A percentile compares a stretch with the other conserved stretches of the same genome.
Evolutionary conservation across 2,329 filamentous ascomycete genomes (phyloP).

Genomic region (Neofusicoccum cordaticola): DNA sequence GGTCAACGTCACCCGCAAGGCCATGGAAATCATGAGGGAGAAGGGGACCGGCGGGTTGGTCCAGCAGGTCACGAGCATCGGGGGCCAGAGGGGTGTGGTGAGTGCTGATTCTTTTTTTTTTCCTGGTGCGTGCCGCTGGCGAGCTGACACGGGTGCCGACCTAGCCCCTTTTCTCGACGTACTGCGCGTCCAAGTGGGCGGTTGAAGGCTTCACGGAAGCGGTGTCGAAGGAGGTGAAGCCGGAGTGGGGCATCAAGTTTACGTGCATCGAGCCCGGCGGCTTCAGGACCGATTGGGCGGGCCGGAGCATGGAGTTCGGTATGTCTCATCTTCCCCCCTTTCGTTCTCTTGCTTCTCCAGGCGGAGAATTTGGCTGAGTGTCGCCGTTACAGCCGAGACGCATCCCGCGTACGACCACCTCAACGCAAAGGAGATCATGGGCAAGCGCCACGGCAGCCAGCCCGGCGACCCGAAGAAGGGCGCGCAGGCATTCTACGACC

Average conservation of each 20-base stretch:
- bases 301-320: conserved; percentile 40
- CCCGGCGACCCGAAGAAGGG: conserved; percentile 52
- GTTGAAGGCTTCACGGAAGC: conserved; percentile 50
- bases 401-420: conserved; percentile 50
- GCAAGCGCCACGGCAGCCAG: conserved; percentile 42
- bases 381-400: neutral
- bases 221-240: conserved; percentile 43
- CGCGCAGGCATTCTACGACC: conserved; percentile 52
- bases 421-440: conserved; percentile 42
- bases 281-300: conserved; percentile 48
- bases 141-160: conserved; percentile 21
- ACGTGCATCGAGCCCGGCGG: conserved; percentile 47
- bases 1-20: conserved; percentile 47
- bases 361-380: neutral
- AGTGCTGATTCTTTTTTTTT: neutral
- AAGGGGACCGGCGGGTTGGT: conserved; percentile 53
- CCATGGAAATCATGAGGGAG: neutral
- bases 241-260: conserved; percentile 43
- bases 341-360: too few species aligned
- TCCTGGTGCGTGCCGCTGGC: neutral
- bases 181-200: conserved; percentile 40
- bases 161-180: conserved; percentile 16
- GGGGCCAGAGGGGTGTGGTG: conserved; percentile 41
- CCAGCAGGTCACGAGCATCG: conserved; percentile 56
- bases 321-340: neutral